Evolutionary conservation across 805 yeast genomes (phyloP).

Genomic region (Ogataea nitratoaversa): DNA sequence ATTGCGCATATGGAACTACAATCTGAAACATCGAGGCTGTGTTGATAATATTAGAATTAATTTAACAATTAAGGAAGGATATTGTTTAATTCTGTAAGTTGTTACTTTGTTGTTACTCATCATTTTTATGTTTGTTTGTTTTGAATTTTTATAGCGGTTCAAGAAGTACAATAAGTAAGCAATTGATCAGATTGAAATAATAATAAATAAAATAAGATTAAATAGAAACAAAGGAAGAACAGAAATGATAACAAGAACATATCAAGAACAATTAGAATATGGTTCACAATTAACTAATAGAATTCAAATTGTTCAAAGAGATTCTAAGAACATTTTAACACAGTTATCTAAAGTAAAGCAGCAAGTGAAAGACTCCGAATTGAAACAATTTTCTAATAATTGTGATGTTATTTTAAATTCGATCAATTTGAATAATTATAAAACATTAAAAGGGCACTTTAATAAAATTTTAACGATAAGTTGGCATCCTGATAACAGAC

Average conservation of each 20-base stretch:
- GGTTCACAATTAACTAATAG: constrained; percentile 17
- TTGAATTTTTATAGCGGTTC: too few relatives aligned
- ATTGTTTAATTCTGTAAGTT: too few relatives aligned
- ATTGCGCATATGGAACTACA: too few relatives aligned
- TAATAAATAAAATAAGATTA: neutral
- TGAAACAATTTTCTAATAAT: constrained; percentile 23
- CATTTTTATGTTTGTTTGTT: too few relatives aligned
- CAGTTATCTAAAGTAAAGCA: constrained; percentile 27
- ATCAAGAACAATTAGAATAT: constrained; percentile 23
- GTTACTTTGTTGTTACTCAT: too few relatives aligned
- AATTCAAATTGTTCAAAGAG: constrained; percentile 23
- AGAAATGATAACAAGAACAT: constrained; percentile 5
- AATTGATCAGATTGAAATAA: neutral
- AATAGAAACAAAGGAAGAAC: too few relatives aligned
- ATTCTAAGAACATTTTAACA: constrained; percentile 21
- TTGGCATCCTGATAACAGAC: constrained; percentile 65
- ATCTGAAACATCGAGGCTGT: constrained; percentile 20
- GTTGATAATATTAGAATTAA: constrained; percentile 4
- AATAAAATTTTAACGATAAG: constrained; percentile 65
- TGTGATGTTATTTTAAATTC: constrained; percentile 11
- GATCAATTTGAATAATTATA: constrained; percentile 18
- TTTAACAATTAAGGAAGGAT: too few relatives aligned
- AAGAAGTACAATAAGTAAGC: too few relatives aligned
- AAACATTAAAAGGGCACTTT: constrained; percentile 58
- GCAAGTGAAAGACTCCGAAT: constrained; percentile 25